Percentiles rank a stretch among this genome's conserved stretches.
Conservation (phyloP, 805 yeast species). For the Kluyveromyces nonfermentans region DNA sequence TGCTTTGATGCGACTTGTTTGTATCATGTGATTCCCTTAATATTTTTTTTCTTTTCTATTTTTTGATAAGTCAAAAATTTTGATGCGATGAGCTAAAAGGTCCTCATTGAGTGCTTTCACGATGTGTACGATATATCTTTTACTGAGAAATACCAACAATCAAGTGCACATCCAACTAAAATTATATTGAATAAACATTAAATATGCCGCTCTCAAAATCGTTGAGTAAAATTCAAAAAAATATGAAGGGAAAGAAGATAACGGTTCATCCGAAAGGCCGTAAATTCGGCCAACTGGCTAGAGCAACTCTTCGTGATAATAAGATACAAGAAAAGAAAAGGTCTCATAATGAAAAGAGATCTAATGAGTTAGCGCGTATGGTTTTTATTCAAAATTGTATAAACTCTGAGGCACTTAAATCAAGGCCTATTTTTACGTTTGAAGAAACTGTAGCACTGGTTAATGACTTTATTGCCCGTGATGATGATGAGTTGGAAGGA, state of each 20-base stretch:
- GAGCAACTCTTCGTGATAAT: slow-evolving; percentile 80
- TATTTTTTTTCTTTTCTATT: neutral
- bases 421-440: slow-evolving; percentile 36
- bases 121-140: neutral
- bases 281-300: slow-evolving; percentile 70
- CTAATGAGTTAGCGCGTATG: slow-evolving; percentile 49
- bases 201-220: slow-evolving; percentile 30
- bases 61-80: neutral
- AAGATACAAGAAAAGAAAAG: slow-evolving; percentile 55
- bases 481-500: slow-evolving; percentile 64
- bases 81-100: slow-evolving; percentile 1
- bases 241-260: slow-evolving; percentile 19
- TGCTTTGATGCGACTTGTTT: neutral
- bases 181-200: no score
- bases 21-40: neutral
- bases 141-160: neutral
- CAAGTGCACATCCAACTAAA: neutral
- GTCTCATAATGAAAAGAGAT: slow-evolving; percentile 47
- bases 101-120: no score
- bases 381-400: slow-evolving; percentile 54
- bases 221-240: slow-evolving; percentile 25
- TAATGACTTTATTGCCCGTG: slow-evolving; percentile 54
- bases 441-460: slow-evolving; percentile 56
- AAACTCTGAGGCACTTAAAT: slow-evolving; percentile 31
- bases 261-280: slow-evolving; percentile 77